A percentile compares a stretch with the other conserved stretches of the same genome.
phyloP scores from a whole-genome alignment of 2,329 filamentous ascomycete species.

The Fusarium continuum region DNA sequence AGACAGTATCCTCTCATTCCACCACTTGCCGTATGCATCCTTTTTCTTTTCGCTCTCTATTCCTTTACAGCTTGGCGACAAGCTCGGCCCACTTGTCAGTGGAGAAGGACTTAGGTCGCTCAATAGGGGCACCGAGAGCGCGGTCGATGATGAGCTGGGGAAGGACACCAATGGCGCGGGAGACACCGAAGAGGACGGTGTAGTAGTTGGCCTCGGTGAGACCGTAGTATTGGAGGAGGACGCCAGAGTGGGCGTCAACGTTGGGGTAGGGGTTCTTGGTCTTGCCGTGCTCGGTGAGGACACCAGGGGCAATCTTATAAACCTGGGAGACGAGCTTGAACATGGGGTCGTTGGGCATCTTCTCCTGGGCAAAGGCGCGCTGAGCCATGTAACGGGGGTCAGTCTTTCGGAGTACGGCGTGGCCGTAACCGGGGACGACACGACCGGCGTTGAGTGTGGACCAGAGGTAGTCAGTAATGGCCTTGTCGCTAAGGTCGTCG shows the following conservation, averaged over 20 bases:
- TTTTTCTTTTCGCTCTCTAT: constrained; percentile 24
- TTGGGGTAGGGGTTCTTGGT: constrained; percentile 99
- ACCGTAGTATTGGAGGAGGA: constrained; percentile 99
- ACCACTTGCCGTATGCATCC: constrained; percentile 15
- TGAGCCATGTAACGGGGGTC: constrained; percentile 99
- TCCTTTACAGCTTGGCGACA: constrained; percentile 83
- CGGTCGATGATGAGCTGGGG: constrained; percentile 99
- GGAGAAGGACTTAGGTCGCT: constrained; percentile 98
- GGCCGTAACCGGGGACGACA: constrained; percentile 97
- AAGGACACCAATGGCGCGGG: constrained; percentile 96
- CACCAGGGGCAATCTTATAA: constrained; percentile 99
- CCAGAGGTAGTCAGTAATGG: constrained; percentile 99
- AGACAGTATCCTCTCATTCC: constrained; percentile 31
- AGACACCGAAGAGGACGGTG: constrained; percentile 99
- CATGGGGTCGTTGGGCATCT: constrained; percentile 97
- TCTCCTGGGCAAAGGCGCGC: constrained; percentile 92
- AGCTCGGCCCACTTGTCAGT: constrained; percentile 97
- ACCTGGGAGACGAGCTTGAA: constrained; percentile 99
- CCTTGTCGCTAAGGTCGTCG: constrained; percentile 93
- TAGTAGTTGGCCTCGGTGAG: constrained; percentile 99
- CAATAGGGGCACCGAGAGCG: constrained; percentile 94
- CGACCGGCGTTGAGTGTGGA: constrained; percentile 93
- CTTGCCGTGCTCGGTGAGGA: constrained; percentile 99
- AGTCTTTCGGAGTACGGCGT: constrained; percentile 99
- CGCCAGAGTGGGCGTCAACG: constrained; percentile 98